Base-by-base conservation (phyloP, 2,329 filamentous ascomycete genomes). In the Fulvia fulva region DNA sequence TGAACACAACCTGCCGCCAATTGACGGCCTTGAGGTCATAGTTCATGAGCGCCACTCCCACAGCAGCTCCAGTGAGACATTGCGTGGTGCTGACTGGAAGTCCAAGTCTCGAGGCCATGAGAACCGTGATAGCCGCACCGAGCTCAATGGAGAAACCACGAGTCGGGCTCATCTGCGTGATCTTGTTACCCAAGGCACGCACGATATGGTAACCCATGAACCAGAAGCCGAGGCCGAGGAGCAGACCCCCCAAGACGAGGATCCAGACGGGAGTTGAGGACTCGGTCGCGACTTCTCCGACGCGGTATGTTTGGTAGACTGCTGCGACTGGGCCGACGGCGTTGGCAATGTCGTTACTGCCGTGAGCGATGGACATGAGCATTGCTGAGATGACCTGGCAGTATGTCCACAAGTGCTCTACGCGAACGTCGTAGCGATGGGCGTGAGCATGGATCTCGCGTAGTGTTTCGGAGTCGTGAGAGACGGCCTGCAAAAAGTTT, bases 161-260 rank as follows among this genome's bases (percentile, higher is more conserved):
- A 1, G 80, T 77, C 2, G 83, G 83, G 1, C 81, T 84, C 73
- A 83, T 81, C n/a, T 83, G 78, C 1, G 83, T 85, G 59, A 85
- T 77, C 59, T 79, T 77, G 73, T 85, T 86, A 55, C 83, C 83
- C 34, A 85, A 72, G 66, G 82, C 82, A 44, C 78, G 76, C 81
- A 86, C 85, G 70, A 86, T 83, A 67, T 84, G 81, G 70, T 85
- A 85, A 1, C 83, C 83, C 58, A 83, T 85, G 51, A 81, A 82
- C 81, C 81, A 84, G 61, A 84, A 77, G 57, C 83, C 83, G 46
- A 83, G 70, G 51, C 79, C 77, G 37, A 85, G 80, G 55, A 73
- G 74, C 7, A 72, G 73, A 72, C 80, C 82, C 30, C 81, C 80
- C 50, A 82, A 80, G 49, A 75, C 78, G 32, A 87, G 77, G 68